phyloP scores from a whole-genome alignment of 106 monocot genomes.

The Allium cepa region DNA sequence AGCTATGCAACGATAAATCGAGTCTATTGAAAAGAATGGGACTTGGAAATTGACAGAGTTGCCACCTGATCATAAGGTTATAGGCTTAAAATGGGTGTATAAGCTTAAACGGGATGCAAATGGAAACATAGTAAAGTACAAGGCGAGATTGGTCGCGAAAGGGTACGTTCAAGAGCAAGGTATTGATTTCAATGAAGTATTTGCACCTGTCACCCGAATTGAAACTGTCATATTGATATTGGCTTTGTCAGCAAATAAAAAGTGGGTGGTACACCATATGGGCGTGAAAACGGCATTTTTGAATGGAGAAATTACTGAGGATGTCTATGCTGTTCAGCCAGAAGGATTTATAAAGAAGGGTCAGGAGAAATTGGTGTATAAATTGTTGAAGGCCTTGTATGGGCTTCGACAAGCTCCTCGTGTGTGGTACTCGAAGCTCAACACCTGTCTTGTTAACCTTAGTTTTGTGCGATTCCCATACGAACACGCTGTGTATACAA shows the following conservation, averaged over 20 bases:
- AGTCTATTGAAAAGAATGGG: background rate
- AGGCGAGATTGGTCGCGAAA: background rate
- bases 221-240: background rate
- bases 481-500: background rate
- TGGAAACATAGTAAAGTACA: background rate
- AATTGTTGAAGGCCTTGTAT: background rate
- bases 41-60: background rate
- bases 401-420: background rate
- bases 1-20: background rate
- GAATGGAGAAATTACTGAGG: background rate
- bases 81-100: background rate
- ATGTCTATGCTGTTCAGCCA: background rate
- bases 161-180: slow-evolving; percentile 4
- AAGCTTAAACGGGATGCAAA: background rate
- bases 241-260: background rate
- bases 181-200: background rate
- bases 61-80: background rate
- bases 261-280: background rate
- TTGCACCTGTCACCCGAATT: background rate
- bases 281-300: slow-evolving; percentile 1
- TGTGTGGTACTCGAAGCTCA: background rate
- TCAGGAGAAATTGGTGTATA: background rate
- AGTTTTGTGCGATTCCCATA: background rate
- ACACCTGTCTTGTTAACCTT: background rate
- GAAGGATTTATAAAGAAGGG: background rate